Base-by-base conservation (phyloP, 2,329 filamentous ascomycete species). In the Colletotrichum gigasporum region DNA sequence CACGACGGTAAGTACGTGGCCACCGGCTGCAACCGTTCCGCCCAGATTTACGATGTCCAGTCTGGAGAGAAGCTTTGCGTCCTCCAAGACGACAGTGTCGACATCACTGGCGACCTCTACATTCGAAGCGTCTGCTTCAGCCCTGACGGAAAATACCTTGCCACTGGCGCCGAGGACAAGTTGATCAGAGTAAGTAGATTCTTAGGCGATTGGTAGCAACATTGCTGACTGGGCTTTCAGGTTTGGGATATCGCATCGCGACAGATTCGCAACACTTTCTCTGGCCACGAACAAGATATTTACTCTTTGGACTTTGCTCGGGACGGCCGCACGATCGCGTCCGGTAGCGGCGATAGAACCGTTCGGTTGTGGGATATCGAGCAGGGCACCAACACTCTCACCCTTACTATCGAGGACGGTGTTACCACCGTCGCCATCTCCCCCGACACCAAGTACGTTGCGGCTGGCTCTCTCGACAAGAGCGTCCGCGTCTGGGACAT, bases 71-170 rank as follows among this genome's bases (percentile, higher is more conserved):
- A 95, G 76, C 89, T 98, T 55, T 96, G 93, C 69, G 91, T 96
- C 63, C 83, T 98, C 32, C 93, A 97, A 77, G 96, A 99, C 72
- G 91, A 95, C 71, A 91, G 86, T 45, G 92, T 94, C 45, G 93
- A 96, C 69, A 90, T 94, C 71, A 90, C 92, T 57, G 94, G 95
- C 26, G 96, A 99, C 79, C 84, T 99, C 30, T 99, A 98, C 78
- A 99, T 99, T 71, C 86, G 96, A 71, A 98, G 95, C 73, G 96
- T 99, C 57, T 99, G 96, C 84, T 99, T 99, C 85, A 98, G 95
- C 75, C 96, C 96, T 11, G 94, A 98, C 76, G 95, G 96, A 66
- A 91, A 91, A 73, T 97, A 93, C 72, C 87, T 99, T 32, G 96
- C 96, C 4, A 99, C 96, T 14, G 96, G 96, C 75, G 96, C 96